These are phyloP conservation scores for Glarea lozoyensis DNA, from an alignment of 495 filamentous ascomycete species.

Conservation along the genomic window DNA sequence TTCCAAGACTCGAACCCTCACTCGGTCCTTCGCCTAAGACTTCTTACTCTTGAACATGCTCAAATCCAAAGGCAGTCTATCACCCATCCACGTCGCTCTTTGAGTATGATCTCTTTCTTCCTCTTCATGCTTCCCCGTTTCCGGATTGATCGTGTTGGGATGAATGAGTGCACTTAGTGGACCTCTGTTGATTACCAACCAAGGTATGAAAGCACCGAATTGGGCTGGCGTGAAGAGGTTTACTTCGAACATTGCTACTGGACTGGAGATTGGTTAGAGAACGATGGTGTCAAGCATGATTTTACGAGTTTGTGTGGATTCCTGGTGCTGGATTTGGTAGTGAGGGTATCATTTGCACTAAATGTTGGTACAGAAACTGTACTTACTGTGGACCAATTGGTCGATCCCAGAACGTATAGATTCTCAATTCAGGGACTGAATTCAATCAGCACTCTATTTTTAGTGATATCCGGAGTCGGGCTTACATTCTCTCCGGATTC, in stretches of 20 bases:
- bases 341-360: no score
- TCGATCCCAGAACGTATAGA: constrained; percentile 68
- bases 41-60: constrained; percentile 42
- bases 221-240: constrained; percentile 78
- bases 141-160: constrained; percentile 56
- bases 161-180: constrained; percentile 74
- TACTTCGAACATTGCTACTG: constrained; percentile 85
- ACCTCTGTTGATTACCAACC: constrained; percentile 77
- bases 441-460: background rate
- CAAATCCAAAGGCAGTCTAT: constrained; percentile 60
- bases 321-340: no score
- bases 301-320: no score
- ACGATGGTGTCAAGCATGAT: background rate
- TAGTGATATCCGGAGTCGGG: background rate
- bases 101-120: constrained; percentile 52
- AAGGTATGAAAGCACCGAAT: constrained; percentile 76
- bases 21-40: no score
- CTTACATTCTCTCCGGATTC: constrained; percentile 73
- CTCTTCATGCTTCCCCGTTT: constrained; percentile 23
- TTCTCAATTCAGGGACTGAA: constrained; percentile 73
- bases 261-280: constrained; percentile 17
- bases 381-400: constrained; percentile 66
- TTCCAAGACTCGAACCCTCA: no score
- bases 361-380: background rate
- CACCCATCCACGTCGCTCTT: constrained; percentile 78